Evolutionary conservation across 192 early-diverging fungal genomes (phyloP).

Genomic region (Cetraspora pellucida): DNA sequence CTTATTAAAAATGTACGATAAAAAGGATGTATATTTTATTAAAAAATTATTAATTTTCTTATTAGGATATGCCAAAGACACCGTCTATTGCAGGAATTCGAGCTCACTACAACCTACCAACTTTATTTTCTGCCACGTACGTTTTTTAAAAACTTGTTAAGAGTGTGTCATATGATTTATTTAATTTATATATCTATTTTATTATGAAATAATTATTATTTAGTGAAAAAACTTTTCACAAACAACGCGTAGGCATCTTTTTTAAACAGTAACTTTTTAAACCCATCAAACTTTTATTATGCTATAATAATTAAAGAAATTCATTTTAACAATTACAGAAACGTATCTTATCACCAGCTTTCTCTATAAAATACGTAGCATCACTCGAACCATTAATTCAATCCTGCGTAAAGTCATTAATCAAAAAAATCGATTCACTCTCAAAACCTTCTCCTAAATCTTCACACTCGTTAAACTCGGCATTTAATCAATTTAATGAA

Average conservation of each 20-base stretch:
- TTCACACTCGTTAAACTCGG: background rate
- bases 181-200: background rate
- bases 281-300: no score
- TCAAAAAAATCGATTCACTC: constrained; percentile 30
- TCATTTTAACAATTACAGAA: background rate
- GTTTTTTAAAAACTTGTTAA: background rate
- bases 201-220: background rate
- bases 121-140: constrained; percentile 14
- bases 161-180: background rate
- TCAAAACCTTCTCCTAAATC: background rate
- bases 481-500: no score
- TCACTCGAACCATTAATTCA: constrained; percentile 50
- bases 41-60: background rate
- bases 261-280: no score
- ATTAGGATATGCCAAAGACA: constrained; percentile 18
- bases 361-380: constrained; percentile 51
- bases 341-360: constrained; percentile 47
- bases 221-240: constrained; percentile 4
- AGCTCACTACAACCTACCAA: background rate
- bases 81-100: constrained; percentile 4
- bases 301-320: no score
- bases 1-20: background rate
- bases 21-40: background rate
- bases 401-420: constrained; percentile 32
- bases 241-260: background rate